Conservation (phyloP, 352 stramenopile genomes). For the Pelagophyceae sp. region DNA sequence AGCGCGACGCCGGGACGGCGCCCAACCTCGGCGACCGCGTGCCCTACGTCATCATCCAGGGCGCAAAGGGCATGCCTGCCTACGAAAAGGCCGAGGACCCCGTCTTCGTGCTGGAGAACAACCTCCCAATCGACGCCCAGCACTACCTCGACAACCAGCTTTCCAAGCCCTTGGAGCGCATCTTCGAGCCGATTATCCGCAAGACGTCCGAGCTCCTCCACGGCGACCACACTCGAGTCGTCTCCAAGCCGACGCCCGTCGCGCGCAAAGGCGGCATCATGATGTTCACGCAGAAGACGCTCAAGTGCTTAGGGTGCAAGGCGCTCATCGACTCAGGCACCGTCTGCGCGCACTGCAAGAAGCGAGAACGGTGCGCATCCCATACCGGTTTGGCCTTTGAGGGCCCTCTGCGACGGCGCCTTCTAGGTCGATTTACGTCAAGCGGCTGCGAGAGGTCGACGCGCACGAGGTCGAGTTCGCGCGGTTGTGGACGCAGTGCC, state of each 20-base stretch:
- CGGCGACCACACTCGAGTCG: slow-evolving; percentile 93
- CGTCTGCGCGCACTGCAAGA: slow-evolving; percentile 86
- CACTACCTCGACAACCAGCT: slow-evolving; percentile 99
- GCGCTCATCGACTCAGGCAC: slow-evolving; percentile 69
- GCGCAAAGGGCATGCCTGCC: slow-evolving; percentile 81
- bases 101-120: slow-evolving; percentile 97
- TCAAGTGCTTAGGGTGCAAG: slow-evolving; percentile 95
- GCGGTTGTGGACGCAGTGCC: slow-evolving; percentile 92
- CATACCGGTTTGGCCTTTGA: too few relatives aligned
- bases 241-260: slow-evolving; percentile 87
- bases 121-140: slow-evolving; percentile 94
- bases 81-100: slow-evolving; percentile 97
- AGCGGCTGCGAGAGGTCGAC: slow-evolving; percentile 81
- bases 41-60: slow-evolving; percentile 98
- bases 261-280: slow-evolving; percentile 94
- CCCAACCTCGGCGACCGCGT: slow-evolving; percentile 96
- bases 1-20: slow-evolving; percentile 89
- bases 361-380: slow-evolving; percentile 68
- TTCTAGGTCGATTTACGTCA: slow-evolving; percentile 89
- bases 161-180: slow-evolving; percentile 89
- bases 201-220: slow-evolving; percentile 82
- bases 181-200: slow-evolving; percentile 96
- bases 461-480: slow-evolving; percentile 85
- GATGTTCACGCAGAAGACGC: slow-evolving; percentile 95
- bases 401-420: too few relatives aligned